Evolutionary conservation across 1,284 basidiomycete genomes (phyloP).

Genomic region (Ustilago trichophora): DNA sequence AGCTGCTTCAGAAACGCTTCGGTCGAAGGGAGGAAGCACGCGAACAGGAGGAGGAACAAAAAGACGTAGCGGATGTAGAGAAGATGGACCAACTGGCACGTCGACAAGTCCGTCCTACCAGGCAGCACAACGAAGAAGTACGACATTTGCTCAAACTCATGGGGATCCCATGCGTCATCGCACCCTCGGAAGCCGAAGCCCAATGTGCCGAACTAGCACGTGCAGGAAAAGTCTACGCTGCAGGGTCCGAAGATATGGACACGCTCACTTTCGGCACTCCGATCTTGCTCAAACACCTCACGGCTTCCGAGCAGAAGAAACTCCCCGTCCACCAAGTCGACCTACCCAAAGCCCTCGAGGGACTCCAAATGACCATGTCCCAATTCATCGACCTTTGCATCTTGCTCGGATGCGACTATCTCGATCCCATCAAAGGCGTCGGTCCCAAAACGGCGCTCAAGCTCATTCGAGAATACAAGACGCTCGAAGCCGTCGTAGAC

Average conservation of each 20-base stretch:
- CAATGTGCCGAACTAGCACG: constrained; percentile 97
- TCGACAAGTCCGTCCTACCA: constrained; percentile 92
- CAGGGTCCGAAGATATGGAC: constrained; percentile 99
- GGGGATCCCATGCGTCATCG: constrained; percentile 88
- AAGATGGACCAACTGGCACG: constrained; percentile 90
- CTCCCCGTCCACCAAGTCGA: constrained; percentile 94
- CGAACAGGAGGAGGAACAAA: constrained; percentile 92
- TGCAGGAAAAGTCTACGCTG: constrained; percentile 93
- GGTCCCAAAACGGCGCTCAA: constrained; percentile 96
- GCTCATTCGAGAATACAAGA: constrained; percentile 85
- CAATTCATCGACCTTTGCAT: constrained; percentile 97
- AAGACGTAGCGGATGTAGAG: constrained; percentile 81
- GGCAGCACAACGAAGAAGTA: constrained; percentile 96
- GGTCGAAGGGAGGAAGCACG: constrained; percentile 90
- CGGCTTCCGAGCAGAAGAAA: constrained; percentile 98
- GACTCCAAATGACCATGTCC: constrained; percentile 90
- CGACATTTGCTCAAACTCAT: constrained; percentile 86
- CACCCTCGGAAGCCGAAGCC: constrained; percentile 97
- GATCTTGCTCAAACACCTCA: constrained; percentile 91
- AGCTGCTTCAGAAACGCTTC: constrained; percentile 93
- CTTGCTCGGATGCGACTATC: constrained; percentile 95
- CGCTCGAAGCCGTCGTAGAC: constrained; percentile 80
- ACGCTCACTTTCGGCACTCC: constrained; percentile 95
- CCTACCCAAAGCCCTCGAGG: constrained; percentile 82
- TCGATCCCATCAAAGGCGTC: constrained; percentile 93